Base-by-base conservation (phyloP, 2,329 filamentous ascomycete species). In the Ceratocystis colombiana region DNA sequence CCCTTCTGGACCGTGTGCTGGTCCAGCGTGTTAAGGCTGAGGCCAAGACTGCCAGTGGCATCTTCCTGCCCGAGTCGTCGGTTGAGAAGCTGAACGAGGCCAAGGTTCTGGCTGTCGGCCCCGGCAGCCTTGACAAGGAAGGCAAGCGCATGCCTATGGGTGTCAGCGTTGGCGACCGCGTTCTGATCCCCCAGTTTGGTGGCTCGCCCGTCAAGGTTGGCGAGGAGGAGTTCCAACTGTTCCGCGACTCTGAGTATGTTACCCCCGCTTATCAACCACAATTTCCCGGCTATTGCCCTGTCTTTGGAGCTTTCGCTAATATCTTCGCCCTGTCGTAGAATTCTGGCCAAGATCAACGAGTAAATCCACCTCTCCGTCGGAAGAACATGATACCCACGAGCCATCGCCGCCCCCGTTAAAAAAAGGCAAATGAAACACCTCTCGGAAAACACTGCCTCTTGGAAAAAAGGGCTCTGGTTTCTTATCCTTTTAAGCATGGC, bases 81-180 rank as follows among this genome's bases (percentile, higher is more conserved):
- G 90, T 97, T 75, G 96, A 99, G 85, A 94, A 99, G 79, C 85
- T 97, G 76, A 97, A 96, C 79, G 93, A 97, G 83, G 94, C 90
- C 73, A 92, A 90, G 79, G 94, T 99, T 66, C 82, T 99, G 69
- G 94, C 94, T 69, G 93, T 99, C 70, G 94, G 94, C 65, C 94
- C 94, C 67, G 94, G 94, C 70, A 87, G 82, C 15, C 74, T 96
- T 68, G 90, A 95, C 81, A 91, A 87, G 79, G 88, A 96, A 69
- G 94, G 94, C 72, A 89, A 94, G 83, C 84, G 91, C 72, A 79
- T 96, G 73, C 82, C 88, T 69, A 90, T 93, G 82, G 87, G 90
- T 72, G 94, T 97, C 67, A 71, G 81, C 71, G 79, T 86, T 62
- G 94, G 94, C 71, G 94, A 99, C 80, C 89, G 89, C 74, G 94